A percentile compares a stretch with the other conserved stretches of the same genome.
Evolutionary conservation across 2,329 filamentous ascomycete genomes (phyloP).

Genomic region (Nemania diffusa): DNA sequence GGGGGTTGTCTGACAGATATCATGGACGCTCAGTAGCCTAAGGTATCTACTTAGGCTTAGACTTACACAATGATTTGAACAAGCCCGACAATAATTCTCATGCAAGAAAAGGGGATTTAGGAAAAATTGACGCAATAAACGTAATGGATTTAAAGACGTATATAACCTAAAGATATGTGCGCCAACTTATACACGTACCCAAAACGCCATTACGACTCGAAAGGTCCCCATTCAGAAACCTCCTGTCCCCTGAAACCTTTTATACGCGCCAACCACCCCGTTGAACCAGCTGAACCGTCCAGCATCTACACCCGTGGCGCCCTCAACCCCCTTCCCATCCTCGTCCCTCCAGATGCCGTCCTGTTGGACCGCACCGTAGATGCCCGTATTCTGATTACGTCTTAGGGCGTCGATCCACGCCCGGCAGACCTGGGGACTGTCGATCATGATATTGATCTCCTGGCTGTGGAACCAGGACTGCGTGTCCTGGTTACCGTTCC

Average conservation of each 20-base stretch:
- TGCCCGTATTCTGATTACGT: slow-evolving; percentile 73
- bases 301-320: slow-evolving; percentile 67
- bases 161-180: not conserved
- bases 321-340: slow-evolving; percentile 54
- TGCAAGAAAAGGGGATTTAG: not conserved
- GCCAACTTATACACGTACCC: slow-evolving; percentile 1
- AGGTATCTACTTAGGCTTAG: no score
- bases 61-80: no score
- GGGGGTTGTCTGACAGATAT: no score
- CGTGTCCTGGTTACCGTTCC: slow-evolving; percentile 83
- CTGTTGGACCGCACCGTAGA: slow-evolving; percentile 64
- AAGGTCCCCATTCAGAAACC: slow-evolving; percentile 40
- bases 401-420: slow-evolving; percentile 71
- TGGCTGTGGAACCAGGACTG: slow-evolving; percentile 83
- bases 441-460: slow-evolving; percentile 81
- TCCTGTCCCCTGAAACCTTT: slow-evolving; percentile 44
- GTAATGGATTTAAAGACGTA: not conserved
- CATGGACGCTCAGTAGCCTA: no score
- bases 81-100: no score
- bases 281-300: slow-evolving; percentile 43
- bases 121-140: not conserved
- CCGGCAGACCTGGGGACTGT: slow-evolving; percentile 68
- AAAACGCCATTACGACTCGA: not conserved
- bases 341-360: slow-evolving; percentile 73
- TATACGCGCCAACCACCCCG: slow-evolving; percentile 45